A percentile compares a stretch with the other conserved stretches of the same genome.
Evolutionary conservation across 1,284 basidiomycete species (phyloP).

Genomic region (Termitomyces sp.): DNA sequence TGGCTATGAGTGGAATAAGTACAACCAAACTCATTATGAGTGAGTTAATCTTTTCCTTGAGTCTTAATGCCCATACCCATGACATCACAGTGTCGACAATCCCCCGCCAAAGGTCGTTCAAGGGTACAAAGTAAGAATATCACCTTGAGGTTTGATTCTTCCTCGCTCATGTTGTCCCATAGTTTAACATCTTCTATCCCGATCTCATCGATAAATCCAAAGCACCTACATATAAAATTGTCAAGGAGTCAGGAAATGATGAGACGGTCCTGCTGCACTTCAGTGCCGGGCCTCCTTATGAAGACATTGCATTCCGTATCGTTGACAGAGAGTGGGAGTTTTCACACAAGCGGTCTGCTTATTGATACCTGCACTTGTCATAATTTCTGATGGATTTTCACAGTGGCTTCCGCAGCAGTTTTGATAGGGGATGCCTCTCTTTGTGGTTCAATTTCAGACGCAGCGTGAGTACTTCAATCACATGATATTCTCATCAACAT

Average conservation of each 20-base stretch:
- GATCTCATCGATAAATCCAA: constrained; percentile 96
- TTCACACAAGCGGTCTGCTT: constrained; percentile 81
- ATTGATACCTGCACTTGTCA: not conserved
- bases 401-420: constrained; percentile 81
- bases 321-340: constrained; percentile 99
- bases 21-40: constrained; percentile 99
- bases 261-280: constrained; percentile 94
- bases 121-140: constrained; percentile 79
- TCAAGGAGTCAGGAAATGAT: constrained; percentile 88
- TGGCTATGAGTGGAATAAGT: constrained; percentile 99
- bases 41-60: constrained; percentile 37
- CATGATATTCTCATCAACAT: constrained; percentile 14
- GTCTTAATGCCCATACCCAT: constrained; percentile 9
- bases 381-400: constrained; percentile 7
- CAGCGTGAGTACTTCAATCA: constrained; percentile 53
- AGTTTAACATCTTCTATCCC: constrained; percentile 95
- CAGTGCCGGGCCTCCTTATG: constrained; percentile 96
- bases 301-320: constrained; percentile 98
- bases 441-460: constrained; percentile 87
- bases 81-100: constrained; percentile 73
- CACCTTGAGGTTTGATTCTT: constrained; percentile 2
- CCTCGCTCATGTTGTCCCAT: constrained; percentile 4
- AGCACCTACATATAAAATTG: constrained; percentile 92
- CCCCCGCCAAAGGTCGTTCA: constrained; percentile 97
- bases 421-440: constrained; percentile 80